These are phyloP conservation scores for Tylopilus felleus DNA, from an alignment of 768 basidiomycete species.

Conservation along the genomic window DNA sequence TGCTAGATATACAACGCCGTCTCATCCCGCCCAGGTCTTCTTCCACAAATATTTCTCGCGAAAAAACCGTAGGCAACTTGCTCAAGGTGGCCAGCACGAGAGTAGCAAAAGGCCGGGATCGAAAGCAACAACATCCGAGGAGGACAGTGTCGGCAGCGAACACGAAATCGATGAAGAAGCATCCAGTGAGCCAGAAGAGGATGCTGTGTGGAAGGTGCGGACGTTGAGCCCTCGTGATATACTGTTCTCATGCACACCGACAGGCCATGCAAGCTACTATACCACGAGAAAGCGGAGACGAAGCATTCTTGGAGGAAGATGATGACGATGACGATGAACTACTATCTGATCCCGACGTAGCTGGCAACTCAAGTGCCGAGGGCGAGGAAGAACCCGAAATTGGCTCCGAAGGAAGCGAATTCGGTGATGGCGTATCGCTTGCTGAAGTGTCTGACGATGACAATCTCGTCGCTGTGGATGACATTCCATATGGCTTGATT, in stretches of 20 bases:
- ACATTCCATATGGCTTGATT: constrained; percentile 54
- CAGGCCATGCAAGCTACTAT: constrained; percentile 90
- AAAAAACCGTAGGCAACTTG: constrained; percentile 57
- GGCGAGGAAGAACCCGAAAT: constrained; percentile 27
- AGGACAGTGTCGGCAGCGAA: constrained; percentile 20
- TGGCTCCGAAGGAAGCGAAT: constrained; percentile 33
- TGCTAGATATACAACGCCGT: not conserved
- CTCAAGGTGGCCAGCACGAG: constrained; percentile 38
- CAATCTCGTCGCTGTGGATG: constrained; percentile 57
- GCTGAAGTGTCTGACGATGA: constrained; percentile 71
- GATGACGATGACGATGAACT: constrained; percentile 27
- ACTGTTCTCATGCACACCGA: not conserved
- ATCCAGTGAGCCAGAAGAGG: constrained; percentile 51
- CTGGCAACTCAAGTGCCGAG: constrained; percentile 31
- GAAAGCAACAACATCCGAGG: constrained; percentile 18
- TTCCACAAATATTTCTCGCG: constrained; percentile 86
- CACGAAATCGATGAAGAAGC: constrained; percentile 37
- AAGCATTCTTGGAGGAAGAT: constrained; percentile 39
- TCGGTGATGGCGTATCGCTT: constrained; percentile 49
- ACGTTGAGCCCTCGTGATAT: not conserved
- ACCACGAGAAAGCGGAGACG: constrained; percentile 56
- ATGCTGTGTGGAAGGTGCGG: constrained; percentile 84
- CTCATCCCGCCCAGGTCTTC: constrained; percentile 56
- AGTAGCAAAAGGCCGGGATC: constrained; percentile 19
- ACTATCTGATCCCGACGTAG: constrained; percentile 26